phyloP scores from a whole-genome alignment of 73 alveolate genomes.

The Tetrahymena elliotti region DNA sequence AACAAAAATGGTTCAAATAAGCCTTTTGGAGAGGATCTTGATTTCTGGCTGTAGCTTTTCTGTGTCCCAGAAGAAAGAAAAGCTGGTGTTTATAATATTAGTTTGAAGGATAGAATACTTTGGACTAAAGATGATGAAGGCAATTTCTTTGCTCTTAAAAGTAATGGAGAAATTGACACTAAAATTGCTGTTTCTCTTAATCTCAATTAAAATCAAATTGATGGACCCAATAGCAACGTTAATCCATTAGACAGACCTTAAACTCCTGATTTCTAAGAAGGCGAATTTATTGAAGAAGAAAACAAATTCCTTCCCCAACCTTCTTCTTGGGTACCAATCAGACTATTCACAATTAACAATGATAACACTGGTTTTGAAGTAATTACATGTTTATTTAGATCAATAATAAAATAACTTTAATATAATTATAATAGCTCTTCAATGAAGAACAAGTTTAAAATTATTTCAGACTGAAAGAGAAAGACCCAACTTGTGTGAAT shows the following conservation, averaged over 20 bases:
- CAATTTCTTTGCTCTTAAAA: slow-evolving; percentile 38
- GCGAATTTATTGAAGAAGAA: slow-evolving; percentile 69
- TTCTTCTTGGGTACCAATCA: slow-evolving; percentile 56
- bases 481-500: slow-evolving; percentile 24
- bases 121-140: slow-evolving; percentile 49
- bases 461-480: slow-evolving; percentile 48
- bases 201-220: not conserved
- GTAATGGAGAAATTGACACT: slow-evolving; percentile 37
- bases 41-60: slow-evolving; percentile 46
- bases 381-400: not conserved
- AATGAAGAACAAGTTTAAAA: slow-evolving; percentile 52
- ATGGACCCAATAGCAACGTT: not conserved
- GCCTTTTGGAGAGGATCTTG: slow-evolving; percentile 55
- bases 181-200: slow-evolving; percentile 22
- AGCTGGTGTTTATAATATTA: slow-evolving; percentile 53
- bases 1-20: slow-evolving; percentile 39
- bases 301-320: slow-evolving; percentile 77
- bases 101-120: slow-evolving; percentile 4
- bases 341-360: slow-evolving; percentile 53
- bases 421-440: not conserved
- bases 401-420: not conserved
- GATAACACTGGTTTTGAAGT: slow-evolving; percentile 61
- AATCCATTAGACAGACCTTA: slow-evolving; percentile 49
- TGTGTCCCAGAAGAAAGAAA: slow-evolving; percentile 41
- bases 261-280: slow-evolving; percentile 68